Conservation (phyloP, 75 land plant species). For the Cunninghamia lanceolata region DNA sequence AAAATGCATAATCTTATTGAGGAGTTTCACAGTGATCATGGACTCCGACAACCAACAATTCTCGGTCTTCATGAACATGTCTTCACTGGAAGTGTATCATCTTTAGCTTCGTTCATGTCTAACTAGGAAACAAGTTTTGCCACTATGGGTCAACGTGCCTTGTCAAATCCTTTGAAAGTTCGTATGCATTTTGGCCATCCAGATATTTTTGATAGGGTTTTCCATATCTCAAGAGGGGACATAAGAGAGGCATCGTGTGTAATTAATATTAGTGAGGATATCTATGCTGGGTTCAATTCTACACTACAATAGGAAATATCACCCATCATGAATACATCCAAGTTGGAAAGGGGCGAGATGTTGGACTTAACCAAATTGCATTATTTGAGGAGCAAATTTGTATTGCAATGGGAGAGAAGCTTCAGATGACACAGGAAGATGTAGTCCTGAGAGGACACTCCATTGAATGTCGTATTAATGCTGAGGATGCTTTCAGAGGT, state of each 20-base stretch:
- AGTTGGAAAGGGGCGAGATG: no score
- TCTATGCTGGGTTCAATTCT: conserved; percentile 89
- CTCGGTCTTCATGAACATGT: conserved; percentile 58
- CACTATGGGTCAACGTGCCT: conserved; percentile 47
- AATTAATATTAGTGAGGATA: conserved; percentile 92
- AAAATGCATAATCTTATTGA: conserved; percentile 50
- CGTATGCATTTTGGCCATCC: conserved; percentile 98
- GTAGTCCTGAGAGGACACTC: no score
- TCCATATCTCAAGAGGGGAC: conserved; percentile 82
- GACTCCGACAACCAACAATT: conserved; percentile 39
- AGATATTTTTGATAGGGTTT: conserved; percentile 91
- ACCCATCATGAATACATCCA: no score
- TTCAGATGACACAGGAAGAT: no score
- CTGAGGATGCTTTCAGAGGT: no score
- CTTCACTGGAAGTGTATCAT: conserved; percentile 60
- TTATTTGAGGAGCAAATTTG: no score
- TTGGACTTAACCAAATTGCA: no score
- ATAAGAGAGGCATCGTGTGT: conserved; percentile 84
- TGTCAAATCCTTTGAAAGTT: conserved; percentile 53
- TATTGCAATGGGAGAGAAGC: no score
- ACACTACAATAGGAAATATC: no score
- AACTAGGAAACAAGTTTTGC: conserved; percentile 55
- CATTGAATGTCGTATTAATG: no score
- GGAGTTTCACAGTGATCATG: conserved; percentile 37
- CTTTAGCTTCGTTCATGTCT: conserved; percentile 61